Evolutionary conservation across 441 rosid genomes (phyloP).

Genomic region (Croton laevigatus): DNA sequence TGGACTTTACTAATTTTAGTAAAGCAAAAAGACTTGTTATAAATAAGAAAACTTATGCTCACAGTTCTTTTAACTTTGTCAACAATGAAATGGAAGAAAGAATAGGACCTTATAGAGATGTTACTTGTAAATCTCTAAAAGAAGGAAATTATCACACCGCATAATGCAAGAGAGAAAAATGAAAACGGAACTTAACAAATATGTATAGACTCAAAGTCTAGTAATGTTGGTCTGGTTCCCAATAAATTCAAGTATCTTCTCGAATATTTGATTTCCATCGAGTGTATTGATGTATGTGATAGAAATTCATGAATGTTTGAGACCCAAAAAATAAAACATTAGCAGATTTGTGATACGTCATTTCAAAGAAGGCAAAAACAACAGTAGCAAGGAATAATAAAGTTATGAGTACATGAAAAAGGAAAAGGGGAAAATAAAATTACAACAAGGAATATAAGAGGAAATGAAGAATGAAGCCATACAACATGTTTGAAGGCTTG

Average conservation of each 20-base stretch:
- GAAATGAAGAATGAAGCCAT: constrained; percentile 26
- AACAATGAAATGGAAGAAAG: constrained; percentile 58
- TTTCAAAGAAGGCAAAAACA: constrained; percentile 37
- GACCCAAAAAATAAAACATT: not conserved
- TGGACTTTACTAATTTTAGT: not conserved
- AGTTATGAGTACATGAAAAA: not conserved
- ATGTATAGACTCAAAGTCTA: constrained; percentile 48
- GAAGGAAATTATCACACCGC: too few species aligned
- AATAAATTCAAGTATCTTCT: constrained; percentile 72
- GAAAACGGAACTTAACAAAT: not conserved
- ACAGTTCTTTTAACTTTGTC: constrained; percentile 48
- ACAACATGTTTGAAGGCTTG: constrained; percentile 64
- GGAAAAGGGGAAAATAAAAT: not conserved
- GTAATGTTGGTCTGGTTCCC: constrained; percentile 68
- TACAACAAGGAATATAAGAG: not conserved
- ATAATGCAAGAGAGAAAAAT: not conserved
- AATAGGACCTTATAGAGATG: constrained; percentile 83
- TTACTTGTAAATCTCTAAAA: constrained; percentile 82
- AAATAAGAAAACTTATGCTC: constrained; percentile 27
- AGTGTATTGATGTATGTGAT: constrained; percentile 64
- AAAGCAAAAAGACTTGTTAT: not conserved
- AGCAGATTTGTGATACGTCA: not conserved
- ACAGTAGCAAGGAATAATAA: not conserved
- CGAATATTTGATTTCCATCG: constrained; percentile 71
- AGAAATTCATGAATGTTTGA: constrained; percentile 6